Conservation (phyloP, 352 stramenopile genomes). For the Pythium phragmiticola region DNA sequence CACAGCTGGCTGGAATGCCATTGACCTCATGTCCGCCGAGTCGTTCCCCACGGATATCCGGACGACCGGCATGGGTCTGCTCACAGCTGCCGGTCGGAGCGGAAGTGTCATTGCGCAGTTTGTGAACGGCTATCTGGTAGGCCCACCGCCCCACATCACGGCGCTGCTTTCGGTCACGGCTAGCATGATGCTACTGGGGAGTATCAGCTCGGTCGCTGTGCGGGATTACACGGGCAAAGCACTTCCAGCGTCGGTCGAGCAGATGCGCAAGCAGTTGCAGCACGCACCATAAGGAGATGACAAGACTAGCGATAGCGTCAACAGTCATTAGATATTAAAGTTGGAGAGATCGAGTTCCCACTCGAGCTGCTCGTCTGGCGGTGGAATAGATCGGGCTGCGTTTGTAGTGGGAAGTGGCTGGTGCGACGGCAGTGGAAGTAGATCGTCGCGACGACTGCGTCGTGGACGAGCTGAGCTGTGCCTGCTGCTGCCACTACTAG, state of each 20-base stretch:
- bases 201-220: slow-evolving; percentile 53
- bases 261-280: slow-evolving; percentile 42
- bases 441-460: not conserved
- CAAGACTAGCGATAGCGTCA: no score
- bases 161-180: slow-evolving; percentile 74
- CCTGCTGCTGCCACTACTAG: not conserved
- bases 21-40: slow-evolving; percentile 89
- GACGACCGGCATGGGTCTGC: slow-evolving; percentile 88
- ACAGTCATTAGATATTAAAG: slow-evolving; percentile 37
- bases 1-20: slow-evolving; percentile 90
- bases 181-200: slow-evolving; percentile 79
- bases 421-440: not conserved
- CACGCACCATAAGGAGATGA: not conserved
- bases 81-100: slow-evolving; percentile 76
- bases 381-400: slow-evolving; percentile 15
- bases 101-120: slow-evolving; percentile 91
- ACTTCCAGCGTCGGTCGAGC: slow-evolving; percentile 54
- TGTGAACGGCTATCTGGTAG: slow-evolving; percentile 85
- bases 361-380: slow-evolving; percentile 14
- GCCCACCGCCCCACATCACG: slow-evolving; percentile 68
- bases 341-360: slow-evolving; percentile 77
- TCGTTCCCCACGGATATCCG: slow-evolving; percentile 89
- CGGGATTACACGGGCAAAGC: slow-evolving; percentile 57
- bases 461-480: not conserved
- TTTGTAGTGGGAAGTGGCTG: not conserved